Evolutionary conservation across 1,139 yeast genomes (phyloP).

Genomic region (Blastobotrys proliferans): DNA sequence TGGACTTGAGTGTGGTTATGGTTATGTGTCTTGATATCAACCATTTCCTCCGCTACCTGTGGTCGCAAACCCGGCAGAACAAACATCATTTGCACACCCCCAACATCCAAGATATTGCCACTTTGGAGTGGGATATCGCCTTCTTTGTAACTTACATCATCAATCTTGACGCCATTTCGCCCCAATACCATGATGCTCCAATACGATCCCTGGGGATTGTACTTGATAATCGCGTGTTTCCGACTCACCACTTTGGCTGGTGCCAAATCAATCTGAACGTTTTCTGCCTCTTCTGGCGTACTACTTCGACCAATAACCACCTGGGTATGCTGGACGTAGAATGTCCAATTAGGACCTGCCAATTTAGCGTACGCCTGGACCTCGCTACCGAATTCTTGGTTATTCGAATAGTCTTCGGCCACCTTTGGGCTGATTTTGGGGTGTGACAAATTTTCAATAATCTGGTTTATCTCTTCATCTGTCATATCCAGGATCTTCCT

Average conservation of each 20-base stretch:
- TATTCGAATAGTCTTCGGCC: slow-evolving; percentile 55
- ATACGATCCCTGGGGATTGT: slow-evolving; percentile 64
- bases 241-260: slow-evolving; percentile 96
- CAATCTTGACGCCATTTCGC: slow-evolving; percentile 89
- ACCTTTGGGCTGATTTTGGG: slow-evolving; percentile 45
- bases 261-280: slow-evolving; percentile 83
- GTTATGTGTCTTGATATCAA: slow-evolving; percentile 2
- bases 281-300: slow-evolving; percentile 30
- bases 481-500: slow-evolving; percentile 7
- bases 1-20: slow-evolving; percentile 6
- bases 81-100: slow-evolving; percentile 99
- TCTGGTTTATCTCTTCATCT: slow-evolving; percentile 40
- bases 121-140: slow-evolving; percentile 53
- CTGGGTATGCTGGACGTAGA: slow-evolving; percentile 75
- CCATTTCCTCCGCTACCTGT: slow-evolving; percentile 22
- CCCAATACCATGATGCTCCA: slow-evolving; percentile 88
- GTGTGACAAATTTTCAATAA: slow-evolving; percentile 41
- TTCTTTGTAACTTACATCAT: slow-evolving; percentile 52
- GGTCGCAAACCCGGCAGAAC: slow-evolving; percentile 93
- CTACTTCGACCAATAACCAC: slow-evolving; percentile 85
- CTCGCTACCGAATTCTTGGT: slow-evolving; percentile 61
- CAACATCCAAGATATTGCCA: slow-evolving; percentile 87
- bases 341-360: slow-evolving; percentile 94
- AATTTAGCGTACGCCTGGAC: slow-evolving; percentile 96
- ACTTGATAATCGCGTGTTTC: slow-evolving; percentile 78